Percentiles rank a stretch among this genome's conserved stretches.
Conservation (phyloP, 345 rosid species). For the Fremontodendron californicum region DNA sequence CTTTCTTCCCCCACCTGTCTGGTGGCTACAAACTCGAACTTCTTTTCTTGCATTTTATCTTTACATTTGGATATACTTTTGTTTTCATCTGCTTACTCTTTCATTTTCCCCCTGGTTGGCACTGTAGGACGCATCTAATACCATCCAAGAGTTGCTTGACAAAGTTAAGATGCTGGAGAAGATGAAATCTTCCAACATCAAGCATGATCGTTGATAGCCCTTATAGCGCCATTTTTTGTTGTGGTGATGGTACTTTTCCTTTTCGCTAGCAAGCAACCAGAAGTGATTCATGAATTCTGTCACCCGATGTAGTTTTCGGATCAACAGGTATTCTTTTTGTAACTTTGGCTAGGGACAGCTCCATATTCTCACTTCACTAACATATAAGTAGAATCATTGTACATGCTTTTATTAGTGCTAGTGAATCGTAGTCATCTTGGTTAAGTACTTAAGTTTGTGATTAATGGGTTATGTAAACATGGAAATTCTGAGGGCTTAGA, state of each 20-base stretch:
- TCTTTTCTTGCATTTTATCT: not conserved
- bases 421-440: no score
- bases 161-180: slow-evolving; percentile 61
- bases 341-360: not conserved
- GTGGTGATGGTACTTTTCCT: no score
- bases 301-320: no score
- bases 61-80: not conserved
- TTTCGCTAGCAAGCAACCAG: not conserved
- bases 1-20: no score
- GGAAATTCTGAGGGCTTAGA: no score
- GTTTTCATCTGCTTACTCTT: not conserved
- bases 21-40: not conserved
- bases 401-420: not conserved
- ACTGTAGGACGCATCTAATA: slow-evolving; percentile 65
- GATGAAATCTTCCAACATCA: slow-evolving; percentile 34
- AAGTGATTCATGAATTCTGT: no score
- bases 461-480: no score
- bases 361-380: not conserved
- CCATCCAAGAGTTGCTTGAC: slow-evolving; percentile 59
- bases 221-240: not conserved
- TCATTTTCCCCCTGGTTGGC: not conserved
- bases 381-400: not conserved
- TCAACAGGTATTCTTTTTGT: not conserved
- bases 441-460: no score
- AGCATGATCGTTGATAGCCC: slow-evolving; percentile 1